Base-by-base conservation (phyloP, 2,329 filamentous ascomycete genomes). In the Cladosporium sp. region DNA sequence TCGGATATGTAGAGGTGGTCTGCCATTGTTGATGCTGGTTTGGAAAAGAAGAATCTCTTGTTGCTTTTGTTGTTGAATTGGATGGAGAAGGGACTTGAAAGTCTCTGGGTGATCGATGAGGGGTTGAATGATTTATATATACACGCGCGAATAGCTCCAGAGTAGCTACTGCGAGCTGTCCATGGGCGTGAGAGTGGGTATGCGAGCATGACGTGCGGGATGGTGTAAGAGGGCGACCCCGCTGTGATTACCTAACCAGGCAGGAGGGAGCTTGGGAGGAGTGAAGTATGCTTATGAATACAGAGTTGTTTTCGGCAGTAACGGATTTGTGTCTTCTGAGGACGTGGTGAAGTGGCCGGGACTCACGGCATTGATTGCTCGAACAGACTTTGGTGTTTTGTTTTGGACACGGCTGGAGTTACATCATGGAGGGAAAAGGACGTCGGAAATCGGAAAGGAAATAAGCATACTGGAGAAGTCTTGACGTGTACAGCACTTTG, bases 1-100 rank as follows among this genome's bases (percentile, higher is more conserved):
- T 50, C 47, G 47, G 24, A 24, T 39, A 30, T 43, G 34, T 50
- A 50, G 40, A 50, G 39, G 12, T 50, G 30, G 39, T 50, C 39
- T 7, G 47, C 37, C 45, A 48, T 48, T 37, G 17, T 48, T 48
- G 45, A 19, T 39, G 9, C 3, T 20, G 37, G 8, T 4, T 38
- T 38, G 36, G n/a, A n/a, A n/a, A n/a, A n/a, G n/a, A n/a, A n/a
- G n/a, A n/a, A n/a, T n/a, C n/a, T 34, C 6, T 34, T 12, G 37
- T 19, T 36, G 32, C 7, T 36, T 15, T 34, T 11, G 7, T n/a
- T 36, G 32, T 8, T 36, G 32, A 7, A 36, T n/a, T 36, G 13
- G 32, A 36, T n/a, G 32, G 15, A 36, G 13, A 36, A 17, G 7
- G 15, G 32, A 17, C 8, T n/a, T 7, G 4, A 36, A 36, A 3